Conservation (phyloP, 371 early-diverging fungal species). For the Basidiobolus heterosporus region DNA sequence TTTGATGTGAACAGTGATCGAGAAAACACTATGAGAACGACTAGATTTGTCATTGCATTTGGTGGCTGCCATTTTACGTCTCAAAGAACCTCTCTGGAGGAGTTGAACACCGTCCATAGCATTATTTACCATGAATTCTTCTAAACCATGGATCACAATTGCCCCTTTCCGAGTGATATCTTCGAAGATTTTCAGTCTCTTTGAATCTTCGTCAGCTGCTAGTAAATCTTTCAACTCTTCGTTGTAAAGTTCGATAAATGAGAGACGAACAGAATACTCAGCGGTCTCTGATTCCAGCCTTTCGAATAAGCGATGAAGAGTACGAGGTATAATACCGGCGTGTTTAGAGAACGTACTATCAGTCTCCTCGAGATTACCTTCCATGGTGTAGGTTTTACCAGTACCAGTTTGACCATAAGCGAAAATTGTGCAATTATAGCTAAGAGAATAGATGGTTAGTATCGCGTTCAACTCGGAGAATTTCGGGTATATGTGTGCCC, state of each 20-base stretch:
- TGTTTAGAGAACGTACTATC: conserved; percentile 11
- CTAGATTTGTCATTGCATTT: conserved; percentile 81
- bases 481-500: neutral
- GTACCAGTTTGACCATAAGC: conserved; percentile 93
- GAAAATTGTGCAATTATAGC: conserved; percentile 91
- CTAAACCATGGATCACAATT: conserved; percentile 64
- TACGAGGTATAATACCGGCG: conserved; percentile 85
- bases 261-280: conserved; percentile 63
- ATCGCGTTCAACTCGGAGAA: neutral
- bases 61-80: conserved; percentile 73
- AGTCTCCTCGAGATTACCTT: conserved; percentile 48
- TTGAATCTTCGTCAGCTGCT: conserved; percentile 18
- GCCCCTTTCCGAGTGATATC: conserved; percentile 46
- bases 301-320: conserved; percentile 66
- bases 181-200: conserved; percentile 46
- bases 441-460: conserved; percentile 5
- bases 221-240: conserved; percentile 92
- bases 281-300: conserved; percentile 30
- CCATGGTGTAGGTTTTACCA: conserved; percentile 82
- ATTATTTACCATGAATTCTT: conserved; percentile 49
- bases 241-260: conserved; percentile 95
- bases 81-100: conserved; percentile 54
- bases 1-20: conserved; percentile 70
- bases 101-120: conserved; percentile 58
- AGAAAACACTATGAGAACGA: conserved; percentile 88